Base-by-base conservation (phyloP, 176 grass and related monocot genomes). In the Ananas comosus region DNA sequence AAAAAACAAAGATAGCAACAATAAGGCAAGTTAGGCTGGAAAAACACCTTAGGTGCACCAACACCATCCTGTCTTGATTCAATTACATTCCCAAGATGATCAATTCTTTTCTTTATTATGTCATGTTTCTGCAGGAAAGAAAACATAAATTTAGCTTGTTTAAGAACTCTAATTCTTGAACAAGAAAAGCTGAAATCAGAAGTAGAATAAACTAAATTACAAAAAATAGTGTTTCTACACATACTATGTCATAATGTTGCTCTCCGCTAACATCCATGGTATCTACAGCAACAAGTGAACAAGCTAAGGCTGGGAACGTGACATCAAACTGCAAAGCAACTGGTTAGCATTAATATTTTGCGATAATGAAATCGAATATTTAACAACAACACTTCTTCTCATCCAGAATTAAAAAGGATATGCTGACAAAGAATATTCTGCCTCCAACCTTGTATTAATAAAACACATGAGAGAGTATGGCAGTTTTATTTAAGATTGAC, bases 221-320 rank as follows among this genome's bases (percentile, higher is more conserved):
- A 83, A 59, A 82, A 17, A n/a, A 51, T 19, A 10, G 59, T 48
- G n/a, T 14, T 33, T 50, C 57, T 63, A 67, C 68, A 85, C 85
- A 59, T 90, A 99, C 94, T 74, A 99, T 93, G 78, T 99, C 94
- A 90, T 99, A 88, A 80, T 99, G 94, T 64, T 90, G 89, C 82
- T 99, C 94, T 69, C 94, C 94, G 78, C 94, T 99, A 53, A 99
- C 90, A 85, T 99, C 94, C 87, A 93, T 88, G 7, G 90, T 99
- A 84, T 99, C 94, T 81, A 99, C 85, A 81, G 90, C 85, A 72
- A 99, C 78, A 75, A 99, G 84, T 70, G 94, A 99, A 76, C 94
- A 99, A 77, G 94, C 84, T 85, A 99, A 70, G 64, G 87, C 74
- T 1, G 90, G 89, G 72, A 99, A 99, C 25, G 87, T 86, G 76